A percentile compares a stretch with the other conserved stretches of the same genome.
These are phyloP conservation scores for Protoeuglena noctilucae DNA, from an alignment of 139 green algal genomes.

Conservation along the genomic window DNA sequence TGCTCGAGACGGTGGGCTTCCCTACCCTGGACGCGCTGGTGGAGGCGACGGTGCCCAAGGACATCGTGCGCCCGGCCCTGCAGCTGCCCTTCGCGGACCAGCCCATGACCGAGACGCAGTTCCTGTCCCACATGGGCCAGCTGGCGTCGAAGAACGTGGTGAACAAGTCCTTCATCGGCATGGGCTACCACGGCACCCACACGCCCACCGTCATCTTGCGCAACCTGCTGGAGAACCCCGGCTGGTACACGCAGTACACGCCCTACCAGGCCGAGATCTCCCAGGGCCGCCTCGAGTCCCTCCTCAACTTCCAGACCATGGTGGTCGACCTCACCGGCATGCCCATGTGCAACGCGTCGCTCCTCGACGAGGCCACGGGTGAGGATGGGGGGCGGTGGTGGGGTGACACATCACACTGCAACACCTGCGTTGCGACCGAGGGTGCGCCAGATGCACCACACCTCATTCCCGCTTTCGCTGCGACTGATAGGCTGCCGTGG, in stretches of 20 bases:
- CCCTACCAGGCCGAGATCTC: constrained; percentile 95
- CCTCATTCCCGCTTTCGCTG: too few species aligned
- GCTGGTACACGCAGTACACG: constrained; percentile 99
- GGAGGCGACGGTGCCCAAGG: constrained; percentile 80
- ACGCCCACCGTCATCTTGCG: constrained; percentile 85
- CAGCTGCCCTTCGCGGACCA: too few species aligned
- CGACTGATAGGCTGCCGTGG: too few species aligned
- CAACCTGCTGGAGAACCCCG: constrained; percentile 98
- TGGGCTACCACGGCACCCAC: constrained; percentile 94
- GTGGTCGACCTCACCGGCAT: constrained; percentile 89
- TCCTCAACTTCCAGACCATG: constrained; percentile 99
- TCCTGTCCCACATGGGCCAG: constrained; percentile 32
- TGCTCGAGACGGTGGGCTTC: constrained; percentile 74
- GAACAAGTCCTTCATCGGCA: constrained; percentile 87
- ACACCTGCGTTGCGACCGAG: too few species aligned
- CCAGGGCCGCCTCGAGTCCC: constrained; percentile 80
- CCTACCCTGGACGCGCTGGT: constrained; percentile 69
- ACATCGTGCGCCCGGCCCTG: constrained; percentile 59
- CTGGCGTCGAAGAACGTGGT: constrained; percentile 96
- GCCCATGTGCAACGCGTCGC: constrained; percentile 79
- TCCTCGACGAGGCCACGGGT: constrained; percentile 96
- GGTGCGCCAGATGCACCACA: too few species aligned
- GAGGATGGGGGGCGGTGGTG: too few species aligned
- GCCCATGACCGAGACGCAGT: constrained; percentile 73
- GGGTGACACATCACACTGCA: too few species aligned